Base-by-base conservation (phyloP, 2,329 filamentous ascomycete genomes). In the Calcarisporium arbuscula region DNA sequence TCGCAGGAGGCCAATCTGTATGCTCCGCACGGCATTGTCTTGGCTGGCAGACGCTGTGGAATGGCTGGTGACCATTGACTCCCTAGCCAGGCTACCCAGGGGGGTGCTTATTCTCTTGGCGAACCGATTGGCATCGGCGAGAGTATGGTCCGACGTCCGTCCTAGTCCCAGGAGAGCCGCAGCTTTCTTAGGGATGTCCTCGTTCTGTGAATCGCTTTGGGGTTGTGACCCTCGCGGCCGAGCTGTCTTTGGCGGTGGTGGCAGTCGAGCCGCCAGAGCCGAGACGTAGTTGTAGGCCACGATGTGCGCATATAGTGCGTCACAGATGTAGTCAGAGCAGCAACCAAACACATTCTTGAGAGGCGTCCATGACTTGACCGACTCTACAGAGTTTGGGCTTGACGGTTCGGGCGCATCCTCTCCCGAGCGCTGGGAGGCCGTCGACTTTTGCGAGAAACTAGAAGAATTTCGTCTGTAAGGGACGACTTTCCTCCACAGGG, bases 211-310 rank as follows among this genome's bases (percentile, higher is more conserved):
- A 19, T 52, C 47, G 6, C 52, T 36, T 21, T 40, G 38, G 30
- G 47, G 14, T 36, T 41, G 11, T n/a, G n/a, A n/a, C n/a, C n/a
- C n/a, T 20, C 28, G 21, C 43, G 46, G 7, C 37, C 41, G 17
- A 38, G 38, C 19, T 14, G 34, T 35, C 3, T 33, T 19, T 2
- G 42, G 16, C 9, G 46, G 35, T 7, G 46, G 30, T 7, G 53
- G 42, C 32, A 36, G 40, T 38, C 48, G 42, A 20, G 49, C 47
- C 18, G 56, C 47, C 23, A 60, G 49, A n/a, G 49, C 49, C 8
- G 53, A 56, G 31, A 78, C 58, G 54, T 78, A 78, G 52, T 77
- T 78, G 52, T 73, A 77, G 0, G 70, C 73, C 5, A 78, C 54
- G 8, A 78, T 59, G 45, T 79, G 73, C 0, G 74, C 74, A 46